Evolutionary conservation across 148 eudicot species (phyloP).

Genomic region (Diospyros lotus): DNA sequence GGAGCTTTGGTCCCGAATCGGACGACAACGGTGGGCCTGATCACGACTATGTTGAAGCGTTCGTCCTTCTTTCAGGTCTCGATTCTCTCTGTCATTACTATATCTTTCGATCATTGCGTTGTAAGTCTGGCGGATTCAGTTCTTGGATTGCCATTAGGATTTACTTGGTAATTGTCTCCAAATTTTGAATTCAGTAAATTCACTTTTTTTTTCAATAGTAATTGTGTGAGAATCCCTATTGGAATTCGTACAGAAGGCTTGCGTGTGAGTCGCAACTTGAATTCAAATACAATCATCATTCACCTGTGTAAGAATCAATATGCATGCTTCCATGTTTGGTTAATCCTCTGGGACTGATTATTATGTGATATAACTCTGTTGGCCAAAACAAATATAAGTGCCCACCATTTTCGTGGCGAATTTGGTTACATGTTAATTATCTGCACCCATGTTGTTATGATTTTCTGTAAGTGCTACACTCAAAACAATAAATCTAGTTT

Average conservation of each 20-base stretch:
- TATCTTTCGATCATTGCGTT: neutral
- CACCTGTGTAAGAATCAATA: no score
- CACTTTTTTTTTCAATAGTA: neutral
- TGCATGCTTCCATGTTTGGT: no score
- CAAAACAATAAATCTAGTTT: neutral
- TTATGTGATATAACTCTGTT: neutral
- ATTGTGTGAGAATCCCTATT: neutral
- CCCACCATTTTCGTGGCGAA: neutral
- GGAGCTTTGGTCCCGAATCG: conserved; percentile 24
- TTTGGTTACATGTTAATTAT: neutral
- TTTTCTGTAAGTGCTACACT: neutral
- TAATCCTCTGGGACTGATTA: neutral
- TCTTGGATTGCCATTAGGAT: neutral
- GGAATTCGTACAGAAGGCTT: no score
- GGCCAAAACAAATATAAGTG: neutral
- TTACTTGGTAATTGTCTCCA: neutral
- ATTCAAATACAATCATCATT: neutral
- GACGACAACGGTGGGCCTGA: conserved; percentile 20
- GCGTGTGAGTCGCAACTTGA: neutral
- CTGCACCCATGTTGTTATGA: neutral
- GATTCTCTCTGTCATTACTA: neutral
- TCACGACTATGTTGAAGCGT: conserved; percentile 55
- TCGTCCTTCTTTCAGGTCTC: conserved; percentile 53
- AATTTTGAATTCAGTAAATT: neutral
- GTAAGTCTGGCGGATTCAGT: neutral